Base-by-base conservation (phyloP, 2,329 filamentous ascomycete species). In the Nothomitra cinnamomea region DNA sequence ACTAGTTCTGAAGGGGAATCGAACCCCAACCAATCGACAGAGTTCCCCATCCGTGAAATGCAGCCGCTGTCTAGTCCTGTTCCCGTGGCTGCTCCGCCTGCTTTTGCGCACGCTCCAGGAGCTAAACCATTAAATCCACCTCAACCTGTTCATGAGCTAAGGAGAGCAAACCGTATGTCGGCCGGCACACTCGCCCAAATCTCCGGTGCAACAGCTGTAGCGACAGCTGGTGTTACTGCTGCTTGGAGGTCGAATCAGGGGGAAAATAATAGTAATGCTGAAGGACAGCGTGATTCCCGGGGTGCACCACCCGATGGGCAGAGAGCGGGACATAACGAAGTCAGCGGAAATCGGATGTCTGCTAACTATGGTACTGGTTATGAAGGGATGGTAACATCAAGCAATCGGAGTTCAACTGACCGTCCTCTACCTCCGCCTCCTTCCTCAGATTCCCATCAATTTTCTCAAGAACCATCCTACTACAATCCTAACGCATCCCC, bases 151-250 rank as follows among this genome's bases (percentile, higher is more conserved):
- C 78, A 84, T 13, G 86, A 92, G 63, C 73, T 90, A 61, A 82
- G 85, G 57, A 81, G 81, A 58, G 87, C 85, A 52, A 92, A 87
- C 60, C 82, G 87, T 21, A 81, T 96, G 65, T 95, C 92, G 24
- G 78, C 75, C 59, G 81, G 80, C 1, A 96, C 90, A 0, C 72
- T 95, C 47, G 76, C 82, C 45, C 87, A 95, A 63, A 74, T 96
- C 64, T 80, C 79, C 32, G 83, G 82, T 59, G 84, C 83, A 47
- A 79, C 78, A 53, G 77, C 76, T 21, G 66, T 78, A 50, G 63
- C 70, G 48, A 63, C 63, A 60, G 53, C 63, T 56, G 58, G 62
- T 55, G 67, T 68, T 42, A 63, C 64, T 22, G 66, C 67, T 55
- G 66, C 69, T 51, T 70, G 70, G 66, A 63, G 57, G 40, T n/a